Percentiles rank a stretch among this genome's conserved stretches.
Evolutionary conservation across 2,329 filamentous ascomycete species (phyloP).

Genomic region (Xylariaceae sp.): DNA sequence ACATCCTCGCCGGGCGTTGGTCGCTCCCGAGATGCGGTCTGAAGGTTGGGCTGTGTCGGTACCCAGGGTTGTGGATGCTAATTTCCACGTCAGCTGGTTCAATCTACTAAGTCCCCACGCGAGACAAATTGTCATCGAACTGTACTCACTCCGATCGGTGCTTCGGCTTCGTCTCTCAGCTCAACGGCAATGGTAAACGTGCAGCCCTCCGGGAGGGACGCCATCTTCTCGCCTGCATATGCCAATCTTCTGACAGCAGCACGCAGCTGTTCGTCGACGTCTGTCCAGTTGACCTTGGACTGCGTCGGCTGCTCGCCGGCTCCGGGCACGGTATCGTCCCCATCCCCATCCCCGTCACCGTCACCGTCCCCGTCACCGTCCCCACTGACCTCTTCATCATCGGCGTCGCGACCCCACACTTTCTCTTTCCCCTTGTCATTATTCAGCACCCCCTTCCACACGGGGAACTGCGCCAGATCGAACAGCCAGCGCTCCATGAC

Average conservation of each 20-base stretch:
- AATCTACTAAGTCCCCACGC: not conserved
- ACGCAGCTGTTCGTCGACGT: constrained; percentile 68
- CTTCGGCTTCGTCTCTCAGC: constrained; percentile 53
- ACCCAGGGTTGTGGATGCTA: constrained; percentile 59
- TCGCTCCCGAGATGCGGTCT: constrained; percentile 34
- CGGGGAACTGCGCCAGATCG: constrained; percentile 49
- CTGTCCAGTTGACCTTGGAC: constrained; percentile 42
- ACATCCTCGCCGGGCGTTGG: constrained; percentile 31
- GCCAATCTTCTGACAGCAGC: constrained; percentile 60
- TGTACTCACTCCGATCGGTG: constrained; percentile 52
- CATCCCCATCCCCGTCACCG: constrained; percentile 1
- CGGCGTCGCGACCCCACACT: constrained; percentile 11
- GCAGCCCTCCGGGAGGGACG: constrained; percentile 55
- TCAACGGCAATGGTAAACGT: constrained; percentile 75
- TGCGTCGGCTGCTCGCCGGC: not conserved
- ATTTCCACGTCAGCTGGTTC: constrained; percentile 6
- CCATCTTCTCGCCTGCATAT: constrained; percentile 52
- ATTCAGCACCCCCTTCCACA: constrained; percentile 35
- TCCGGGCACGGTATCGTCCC: not conserved
- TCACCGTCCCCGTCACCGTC: constrained; percentile 4
- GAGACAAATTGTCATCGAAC: not conserved
- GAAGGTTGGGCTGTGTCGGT: constrained; percentile 45
- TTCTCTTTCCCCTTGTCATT: constrained; percentile 20
- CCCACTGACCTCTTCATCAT: constrained; percentile 19
- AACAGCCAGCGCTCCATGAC: constrained; percentile 60